Conservation (phyloP, 148 eudicot species). For the Diospyros kaki region DNA sequence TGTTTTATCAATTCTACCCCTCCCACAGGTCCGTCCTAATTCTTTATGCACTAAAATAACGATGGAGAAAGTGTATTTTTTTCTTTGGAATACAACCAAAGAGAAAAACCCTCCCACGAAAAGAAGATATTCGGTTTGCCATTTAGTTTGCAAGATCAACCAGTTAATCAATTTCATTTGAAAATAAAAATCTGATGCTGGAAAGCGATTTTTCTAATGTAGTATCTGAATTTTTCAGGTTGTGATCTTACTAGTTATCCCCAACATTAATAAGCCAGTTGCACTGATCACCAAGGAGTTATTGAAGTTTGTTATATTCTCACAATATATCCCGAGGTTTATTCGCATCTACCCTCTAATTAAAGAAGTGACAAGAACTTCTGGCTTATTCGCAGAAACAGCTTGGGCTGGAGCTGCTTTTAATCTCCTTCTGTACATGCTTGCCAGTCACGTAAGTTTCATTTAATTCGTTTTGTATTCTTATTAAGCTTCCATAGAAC, state of each 20-base stretch:
- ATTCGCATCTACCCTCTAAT: slow-evolving; percentile 59
- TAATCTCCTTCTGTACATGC: slow-evolving; percentile 80
- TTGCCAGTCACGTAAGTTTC: slow-evolving; percentile 85
- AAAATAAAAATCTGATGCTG: not conserved
- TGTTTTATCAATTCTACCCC: slow-evolving; percentile 61
- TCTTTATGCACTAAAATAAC: too few relatives aligned
- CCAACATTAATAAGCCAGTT: slow-evolving; percentile 23
- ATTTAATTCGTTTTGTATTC: not conserved
- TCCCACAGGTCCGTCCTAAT: slow-evolving; percentile 43
- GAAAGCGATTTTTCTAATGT: not conserved
- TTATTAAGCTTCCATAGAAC: not conserved
- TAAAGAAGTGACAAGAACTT: slow-evolving; percentile 62
- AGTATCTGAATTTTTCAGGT: slow-evolving; percentile 31
- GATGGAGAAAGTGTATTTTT: not conserved
- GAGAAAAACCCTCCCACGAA: not conserved
- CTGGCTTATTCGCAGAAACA: slow-evolving; percentile 76
- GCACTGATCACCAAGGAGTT: slow-evolving; percentile 45
- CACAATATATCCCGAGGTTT: slow-evolving; percentile 69
- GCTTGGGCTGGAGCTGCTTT: slow-evolving; percentile 95
- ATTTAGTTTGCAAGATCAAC: not conserved
- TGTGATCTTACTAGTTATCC: slow-evolving; percentile 38
- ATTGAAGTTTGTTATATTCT: slow-evolving; percentile 48
- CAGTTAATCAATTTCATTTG: not conserved
- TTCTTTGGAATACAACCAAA: not conserved
- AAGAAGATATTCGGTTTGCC: not conserved